phyloP scores from a whole-genome alignment of 2,329 filamentous ascomycete genomes.

The Cryphonectria naterciae region DNA sequence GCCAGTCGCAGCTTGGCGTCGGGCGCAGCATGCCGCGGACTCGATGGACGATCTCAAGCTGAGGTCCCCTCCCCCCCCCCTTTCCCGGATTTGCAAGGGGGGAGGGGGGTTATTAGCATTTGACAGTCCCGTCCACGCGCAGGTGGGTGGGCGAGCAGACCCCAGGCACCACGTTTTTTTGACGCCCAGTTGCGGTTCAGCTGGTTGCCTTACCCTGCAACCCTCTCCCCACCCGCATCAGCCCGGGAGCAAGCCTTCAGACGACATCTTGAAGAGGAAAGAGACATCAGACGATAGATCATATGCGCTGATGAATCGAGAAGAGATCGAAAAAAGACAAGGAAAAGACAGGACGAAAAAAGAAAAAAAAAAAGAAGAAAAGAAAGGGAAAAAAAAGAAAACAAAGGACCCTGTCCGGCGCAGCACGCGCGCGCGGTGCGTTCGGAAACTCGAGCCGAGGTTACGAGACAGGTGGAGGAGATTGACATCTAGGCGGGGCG shows the following conservation, averaged over 20 bases:
- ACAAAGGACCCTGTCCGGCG: background rate
- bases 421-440: background rate
- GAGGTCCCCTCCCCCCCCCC: background rate
- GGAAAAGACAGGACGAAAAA: background rate
- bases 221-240: background rate
- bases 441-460: slow-evolving; percentile 1
- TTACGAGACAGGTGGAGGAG: background rate
- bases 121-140: slow-evolving; percentile 4
- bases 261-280: background rate
- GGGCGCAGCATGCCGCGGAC: slow-evolving; percentile 8
- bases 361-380: background rate
- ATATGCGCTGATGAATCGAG: background rate
- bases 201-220: background rate
- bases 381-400: background rate
- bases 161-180: slow-evolving; percentile 24
- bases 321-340: background rate
- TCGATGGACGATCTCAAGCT: slow-evolving; percentile 3
- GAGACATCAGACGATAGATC: slow-evolving; percentile 2
- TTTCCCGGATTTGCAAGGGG: background rate
- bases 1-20: slow-evolving; percentile 12
- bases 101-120: background rate
- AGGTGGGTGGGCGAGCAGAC: background rate
- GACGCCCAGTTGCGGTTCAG: slow-evolving; percentile 16
- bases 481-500: background rate
- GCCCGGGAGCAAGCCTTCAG: background rate